These are phyloP conservation scores for Penicillium dipodomyicola DNA, from an alignment of 495 filamentous ascomycete genomes.

Conservation along the genomic window DNA sequence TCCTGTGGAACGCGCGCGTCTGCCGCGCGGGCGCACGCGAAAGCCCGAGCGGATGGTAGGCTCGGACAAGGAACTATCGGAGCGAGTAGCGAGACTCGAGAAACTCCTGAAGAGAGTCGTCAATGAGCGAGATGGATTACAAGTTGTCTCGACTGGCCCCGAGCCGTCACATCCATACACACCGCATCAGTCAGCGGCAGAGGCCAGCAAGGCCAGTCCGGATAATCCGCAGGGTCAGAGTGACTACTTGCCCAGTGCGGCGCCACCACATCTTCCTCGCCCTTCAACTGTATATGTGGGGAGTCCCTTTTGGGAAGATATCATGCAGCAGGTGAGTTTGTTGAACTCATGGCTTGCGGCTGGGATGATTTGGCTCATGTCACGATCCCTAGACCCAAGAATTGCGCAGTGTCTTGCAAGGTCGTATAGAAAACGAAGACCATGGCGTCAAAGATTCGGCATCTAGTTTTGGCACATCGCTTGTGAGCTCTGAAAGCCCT, in stretches of 20 bases:
- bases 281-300: constrained; percentile 23
- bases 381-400: constrained; percentile 18
- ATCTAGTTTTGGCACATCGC: constrained; percentile 12
- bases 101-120: constrained; percentile 24
- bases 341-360: background rate
- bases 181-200: background rate
- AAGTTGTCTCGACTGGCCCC: background rate
- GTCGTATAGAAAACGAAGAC: constrained; percentile 21
- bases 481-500: constrained; percentile 24
- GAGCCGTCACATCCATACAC: no score
- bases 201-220: constrained; percentile 9
- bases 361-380: background rate
- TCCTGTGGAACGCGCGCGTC: constrained; percentile 34
- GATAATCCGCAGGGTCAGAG: constrained; percentile 14
- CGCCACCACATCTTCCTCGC: constrained; percentile 16
- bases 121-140: constrained; percentile 9
- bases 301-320: constrained; percentile 36
- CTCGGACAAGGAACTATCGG: constrained; percentile 25
- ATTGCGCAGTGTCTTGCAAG: constrained; percentile 25
- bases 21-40: constrained; percentile 46
- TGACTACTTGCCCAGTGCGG: constrained; percentile 1
- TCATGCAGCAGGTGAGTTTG: constrained; percentile 32
- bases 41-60: constrained; percentile 19
- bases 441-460: constrained; percentile 7
- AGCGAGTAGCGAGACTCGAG: constrained; percentile 34